A percentile compares a stretch with the other conserved stretches of the same genome.
Evolutionary conservation across 1,284 basidiomycete species (phyloP).

Genomic region (Laetiporus sulphureus): DNA sequence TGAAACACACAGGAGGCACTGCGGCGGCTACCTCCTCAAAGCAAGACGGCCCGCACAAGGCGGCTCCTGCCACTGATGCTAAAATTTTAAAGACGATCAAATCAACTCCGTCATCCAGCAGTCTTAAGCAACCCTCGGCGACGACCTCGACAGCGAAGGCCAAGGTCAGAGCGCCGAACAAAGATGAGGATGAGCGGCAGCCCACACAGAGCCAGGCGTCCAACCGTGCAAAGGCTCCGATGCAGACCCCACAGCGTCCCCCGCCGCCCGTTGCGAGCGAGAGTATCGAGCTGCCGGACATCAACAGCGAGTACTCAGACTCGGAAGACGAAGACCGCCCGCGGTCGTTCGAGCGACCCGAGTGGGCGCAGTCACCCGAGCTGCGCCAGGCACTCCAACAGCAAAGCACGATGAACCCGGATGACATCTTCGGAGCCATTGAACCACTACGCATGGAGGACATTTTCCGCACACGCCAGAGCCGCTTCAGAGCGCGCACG

Average conservation of each 20-base stretch:
- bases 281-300: conserved; percentile 86
- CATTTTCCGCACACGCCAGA: conserved; percentile 67
- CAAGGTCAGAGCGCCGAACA: conserved; percentile 38
- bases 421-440: conserved; percentile 87
- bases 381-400: conserved; percentile 69
- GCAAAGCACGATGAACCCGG: conserved; percentile 84
- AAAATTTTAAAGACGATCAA: conserved; percentile 17
- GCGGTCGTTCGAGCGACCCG: conserved; percentile 65
- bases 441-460: conserved; percentile 84
- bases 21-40: conserved; percentile 11
- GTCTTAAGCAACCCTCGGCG: too few relatives aligned
- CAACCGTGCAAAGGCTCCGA: conserved; percentile 58
- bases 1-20: conserved; percentile 7
- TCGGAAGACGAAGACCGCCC: conserved; percentile 83
- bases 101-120: conserved; percentile 14
- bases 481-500: conserved; percentile 80
- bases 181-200: conserved; percentile 32
- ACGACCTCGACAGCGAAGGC: conserved; percentile 35
- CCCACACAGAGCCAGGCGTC: conserved; percentile 65
- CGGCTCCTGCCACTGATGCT: conserved; percentile 7
- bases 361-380: conserved; percentile 89
- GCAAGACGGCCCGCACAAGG: conserved; percentile 7
- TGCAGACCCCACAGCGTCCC: conserved; percentile 55
- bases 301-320: conserved; percentile 93
- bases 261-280: conserved; percentile 54